A percentile compares a stretch with the other conserved stretches of the same genome.
Conservation (phyloP, 2,329 filamentous ascomycete genomes). For the Aspergillus viridinutans region DNA sequence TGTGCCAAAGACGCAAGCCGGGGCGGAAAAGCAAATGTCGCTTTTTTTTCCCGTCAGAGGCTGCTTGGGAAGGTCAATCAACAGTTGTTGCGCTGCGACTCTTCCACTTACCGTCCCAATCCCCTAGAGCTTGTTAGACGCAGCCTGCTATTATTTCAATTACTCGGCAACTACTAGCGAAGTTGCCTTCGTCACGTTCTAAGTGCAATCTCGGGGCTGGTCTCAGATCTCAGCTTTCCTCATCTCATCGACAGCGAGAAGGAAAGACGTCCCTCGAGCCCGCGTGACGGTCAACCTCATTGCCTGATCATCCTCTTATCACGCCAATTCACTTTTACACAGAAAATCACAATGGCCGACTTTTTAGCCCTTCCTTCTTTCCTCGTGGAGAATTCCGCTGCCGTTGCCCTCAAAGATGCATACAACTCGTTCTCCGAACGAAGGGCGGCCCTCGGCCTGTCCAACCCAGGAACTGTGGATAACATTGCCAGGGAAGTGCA, state of each 20-base stretch:
- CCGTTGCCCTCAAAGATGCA: constrained; percentile 67
- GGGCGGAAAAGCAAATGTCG: constrained; percentile 23
- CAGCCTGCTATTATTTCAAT: constrained; percentile 8
- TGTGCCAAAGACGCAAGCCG: constrained; percentile 25
- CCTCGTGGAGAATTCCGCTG: constrained; percentile 69
- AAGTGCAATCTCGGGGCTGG: constrained; percentile 24
- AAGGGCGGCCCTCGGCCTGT: constrained; percentile 80
- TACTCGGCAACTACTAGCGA: constrained; percentile 15
- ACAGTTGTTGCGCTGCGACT: constrained; percentile 13
- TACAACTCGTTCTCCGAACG: constrained; percentile 78
- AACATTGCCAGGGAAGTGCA: constrained; percentile 85
- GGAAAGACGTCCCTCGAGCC: constrained; percentile 21
- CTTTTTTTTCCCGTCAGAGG: constrained; percentile 30
- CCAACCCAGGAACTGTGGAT: constrained; percentile 91
- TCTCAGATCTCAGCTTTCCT: constrained; percentile 24
- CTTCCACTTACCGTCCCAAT: background rate
- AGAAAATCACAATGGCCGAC: constrained; percentile 38
- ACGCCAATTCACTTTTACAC: constrained; percentile 6
- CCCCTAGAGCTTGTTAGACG: constrained; percentile 22
- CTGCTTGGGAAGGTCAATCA: constrained; percentile 18
- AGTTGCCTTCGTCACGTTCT: constrained; percentile 15
- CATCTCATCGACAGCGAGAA: constrained; percentile 19
- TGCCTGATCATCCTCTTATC: constrained; percentile 5
- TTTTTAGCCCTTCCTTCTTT: constrained; percentile 55
- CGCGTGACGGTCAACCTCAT: constrained; percentile 21